phyloP scores from a whole-genome alignment of 768 basidiomycete species.

The Trametes cubensis region DNA sequence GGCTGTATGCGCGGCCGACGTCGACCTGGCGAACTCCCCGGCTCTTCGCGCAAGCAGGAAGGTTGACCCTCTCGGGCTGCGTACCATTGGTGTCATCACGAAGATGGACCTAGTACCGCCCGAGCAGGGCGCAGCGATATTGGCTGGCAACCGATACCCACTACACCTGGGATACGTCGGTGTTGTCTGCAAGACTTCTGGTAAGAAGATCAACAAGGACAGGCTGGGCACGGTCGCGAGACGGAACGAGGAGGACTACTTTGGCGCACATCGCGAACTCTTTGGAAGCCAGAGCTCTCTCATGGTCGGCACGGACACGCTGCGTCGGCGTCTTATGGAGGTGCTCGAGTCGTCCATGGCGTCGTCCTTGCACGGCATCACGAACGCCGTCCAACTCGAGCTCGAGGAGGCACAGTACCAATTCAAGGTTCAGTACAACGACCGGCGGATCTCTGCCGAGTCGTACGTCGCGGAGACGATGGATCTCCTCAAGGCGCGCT shows the following conservation, averaged over 20 bases:
- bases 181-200: conserved; percentile 83
- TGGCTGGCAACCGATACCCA: conserved; percentile 93
- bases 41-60: conserved; percentile 91
- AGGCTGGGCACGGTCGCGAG: conserved; percentile 52
- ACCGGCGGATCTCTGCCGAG: conserved; percentile 90
- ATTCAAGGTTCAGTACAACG: conserved; percentile 99
- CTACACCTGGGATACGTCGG: conserved; percentile 97
- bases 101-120: conserved; percentile 98
- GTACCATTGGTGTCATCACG: conserved; percentile 96
- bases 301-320: conserved; percentile 90
- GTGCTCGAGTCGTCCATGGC: conserved; percentile 98
- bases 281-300: conserved; percentile 66
- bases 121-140: conserved; percentile 77
- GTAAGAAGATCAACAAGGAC: conserved; percentile 56
- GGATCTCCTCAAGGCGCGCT: conserved; percentile 86
- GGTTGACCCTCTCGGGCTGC: conserved; percentile 91
- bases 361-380: conserved; percentile 91
- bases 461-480: conserved; percentile 98
- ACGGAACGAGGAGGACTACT: conserved; percentile 69
- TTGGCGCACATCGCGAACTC: conserved; percentile 59
- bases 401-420: conserved; percentile 97
- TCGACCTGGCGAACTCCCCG: conserved; percentile 97
- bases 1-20: conserved; percentile 98
- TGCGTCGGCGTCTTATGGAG: conserved; percentile 91
- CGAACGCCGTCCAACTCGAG: conserved; percentile 96